Evolutionary conservation across 768 basidiomycete genomes (phyloP).

Genomic region (Pleurotus sapidus): DNA sequence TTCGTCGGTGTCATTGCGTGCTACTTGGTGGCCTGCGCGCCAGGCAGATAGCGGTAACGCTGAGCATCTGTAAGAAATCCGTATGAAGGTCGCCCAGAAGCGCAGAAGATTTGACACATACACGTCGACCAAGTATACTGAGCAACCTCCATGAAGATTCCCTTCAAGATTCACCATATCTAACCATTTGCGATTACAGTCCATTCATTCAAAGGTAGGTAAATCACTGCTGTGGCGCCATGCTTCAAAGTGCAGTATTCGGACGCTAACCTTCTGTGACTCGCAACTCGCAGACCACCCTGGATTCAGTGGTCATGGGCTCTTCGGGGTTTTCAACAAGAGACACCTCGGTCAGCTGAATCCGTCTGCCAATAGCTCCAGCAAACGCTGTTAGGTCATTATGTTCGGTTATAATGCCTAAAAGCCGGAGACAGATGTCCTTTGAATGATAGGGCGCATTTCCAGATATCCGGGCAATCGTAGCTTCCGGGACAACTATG

Average conservation of each 20-base stretch:
- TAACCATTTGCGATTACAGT: constrained; percentile 14
- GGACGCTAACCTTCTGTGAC: constrained; percentile 38
- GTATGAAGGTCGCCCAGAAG: background rate
- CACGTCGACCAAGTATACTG: constrained; percentile 46
- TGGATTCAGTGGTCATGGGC: constrained; percentile 29
- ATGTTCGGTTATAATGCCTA: background rate
- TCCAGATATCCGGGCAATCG: background rate
- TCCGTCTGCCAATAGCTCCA: background rate
- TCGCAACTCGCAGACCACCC: constrained; percentile 36
- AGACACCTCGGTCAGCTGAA: constrained; percentile 32
- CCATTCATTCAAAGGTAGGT: background rate
- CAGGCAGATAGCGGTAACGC: constrained; percentile 31
- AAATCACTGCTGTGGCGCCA: background rate
- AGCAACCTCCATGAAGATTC: constrained; percentile 38
- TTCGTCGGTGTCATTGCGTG: constrained; percentile 9
- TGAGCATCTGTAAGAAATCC: constrained; percentile 32
- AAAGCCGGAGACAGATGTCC: background rate
- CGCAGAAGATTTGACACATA: constrained; percentile 16
- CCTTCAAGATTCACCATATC: constrained; percentile 42
- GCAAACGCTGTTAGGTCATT: background rate
- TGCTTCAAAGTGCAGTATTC: background rate
- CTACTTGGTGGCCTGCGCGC: constrained; percentile 29
- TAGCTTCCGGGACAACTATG: background rate
- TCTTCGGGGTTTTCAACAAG: constrained; percentile 34
- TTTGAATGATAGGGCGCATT: background rate